Conservation (phyloP, 2,329 filamentous ascomycete species). For the Phyllosticta citrichinensis region DNA sequence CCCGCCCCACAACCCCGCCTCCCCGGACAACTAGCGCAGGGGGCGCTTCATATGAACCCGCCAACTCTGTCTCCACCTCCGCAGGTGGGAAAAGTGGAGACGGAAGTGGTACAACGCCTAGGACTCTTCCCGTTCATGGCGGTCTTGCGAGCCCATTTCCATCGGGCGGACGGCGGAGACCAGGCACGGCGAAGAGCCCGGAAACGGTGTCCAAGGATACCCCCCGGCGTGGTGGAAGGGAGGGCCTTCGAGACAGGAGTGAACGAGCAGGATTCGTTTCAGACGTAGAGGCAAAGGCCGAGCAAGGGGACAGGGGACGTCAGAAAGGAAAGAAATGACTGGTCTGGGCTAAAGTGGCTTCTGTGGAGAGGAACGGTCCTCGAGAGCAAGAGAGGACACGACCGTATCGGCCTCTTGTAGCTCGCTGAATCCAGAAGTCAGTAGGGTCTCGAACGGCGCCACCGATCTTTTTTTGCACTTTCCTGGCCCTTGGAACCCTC, state of each 20-base stretch:
- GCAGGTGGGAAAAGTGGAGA: neutral
- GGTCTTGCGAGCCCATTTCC: conserved; percentile 21
- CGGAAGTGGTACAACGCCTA: neutral
- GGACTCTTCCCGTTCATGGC: conserved; percentile 5
- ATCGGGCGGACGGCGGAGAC: neutral
- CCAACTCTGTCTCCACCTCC: neutral
- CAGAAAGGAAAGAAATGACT: neutral
- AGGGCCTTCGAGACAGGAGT: neutral
- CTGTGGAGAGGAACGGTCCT: neutral
- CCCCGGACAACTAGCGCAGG: neutral
- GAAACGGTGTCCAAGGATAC: neutral
- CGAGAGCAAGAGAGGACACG: neutral
- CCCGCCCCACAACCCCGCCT: neutral
- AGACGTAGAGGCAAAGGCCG: neutral
- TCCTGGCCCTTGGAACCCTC: neutral
- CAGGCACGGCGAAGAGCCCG: neutral
- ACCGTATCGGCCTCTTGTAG: neutral
- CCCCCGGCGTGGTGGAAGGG: neutral
- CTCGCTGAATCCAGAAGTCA: neutral
- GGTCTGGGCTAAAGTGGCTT: neutral
- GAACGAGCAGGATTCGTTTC: conserved; percentile 1
- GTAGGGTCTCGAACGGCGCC: neutral
- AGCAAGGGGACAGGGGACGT: neutral
- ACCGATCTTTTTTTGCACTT: neutral
- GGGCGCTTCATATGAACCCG: neutral